Conservation (phyloP, 805 yeast species). For the Metschnikowia gelsemii region DNA sequence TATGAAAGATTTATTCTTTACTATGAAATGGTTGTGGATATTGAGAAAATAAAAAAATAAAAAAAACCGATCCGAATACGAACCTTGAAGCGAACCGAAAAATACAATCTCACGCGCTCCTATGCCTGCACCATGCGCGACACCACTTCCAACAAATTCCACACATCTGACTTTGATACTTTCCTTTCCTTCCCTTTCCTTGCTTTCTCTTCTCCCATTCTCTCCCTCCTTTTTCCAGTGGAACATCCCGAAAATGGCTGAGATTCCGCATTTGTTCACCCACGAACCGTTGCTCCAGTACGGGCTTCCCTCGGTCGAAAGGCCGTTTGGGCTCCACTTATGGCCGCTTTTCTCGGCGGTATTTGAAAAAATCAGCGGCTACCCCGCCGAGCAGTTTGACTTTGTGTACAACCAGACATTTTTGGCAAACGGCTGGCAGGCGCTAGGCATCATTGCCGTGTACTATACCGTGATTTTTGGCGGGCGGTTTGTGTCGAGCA, state of each 20-base stretch:
- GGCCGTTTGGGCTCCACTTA: slow-evolving; percentile 57
- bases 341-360: slow-evolving; percentile 66
- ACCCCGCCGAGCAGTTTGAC: slow-evolving; percentile 63
- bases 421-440: slow-evolving; percentile 61
- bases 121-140: slow-evolving; percentile 4
- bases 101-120: not conserved
- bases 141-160: not conserved
- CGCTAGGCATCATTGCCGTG: slow-evolving; percentile 41
- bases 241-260: slow-evolving; percentile 10
- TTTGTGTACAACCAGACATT: slow-evolving; percentile 67
- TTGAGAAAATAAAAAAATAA: no score
- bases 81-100: not conserved
- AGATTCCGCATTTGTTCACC: slow-evolving; percentile 11
- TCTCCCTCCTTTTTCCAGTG: not conserved
- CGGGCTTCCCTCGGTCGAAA: slow-evolving; percentile 37
- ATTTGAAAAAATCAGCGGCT: slow-evolving; percentile 47
- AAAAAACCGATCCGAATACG: no score
- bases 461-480: slow-evolving; percentile 53
- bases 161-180: not conserved
- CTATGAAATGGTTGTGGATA: no score
- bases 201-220: not conserved
- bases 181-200: no score
- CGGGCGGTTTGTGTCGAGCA: slow-evolving; percentile 64
- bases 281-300: slow-evolving; percentile 27
- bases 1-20: no score